phyloP scores from a whole-genome alignment of 345 rosid genomes.

The Kernera saxatilis region DNA sequence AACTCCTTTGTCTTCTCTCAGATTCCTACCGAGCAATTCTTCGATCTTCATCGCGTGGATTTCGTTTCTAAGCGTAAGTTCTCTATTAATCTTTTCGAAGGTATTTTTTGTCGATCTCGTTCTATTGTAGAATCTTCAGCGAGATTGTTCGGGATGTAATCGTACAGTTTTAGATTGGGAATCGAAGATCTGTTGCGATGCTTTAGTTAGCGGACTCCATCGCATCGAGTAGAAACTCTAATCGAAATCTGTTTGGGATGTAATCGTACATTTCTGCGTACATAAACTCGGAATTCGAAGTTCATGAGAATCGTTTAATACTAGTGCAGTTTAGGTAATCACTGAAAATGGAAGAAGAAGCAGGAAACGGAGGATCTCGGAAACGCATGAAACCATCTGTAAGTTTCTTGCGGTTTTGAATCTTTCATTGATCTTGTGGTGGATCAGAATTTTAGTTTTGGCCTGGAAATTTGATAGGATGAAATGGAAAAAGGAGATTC shows the following conservation, averaged over 20 bases:
- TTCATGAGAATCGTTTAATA: not conserved
- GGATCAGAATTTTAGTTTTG: not conserved
- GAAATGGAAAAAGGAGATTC: slow-evolving; percentile 43
- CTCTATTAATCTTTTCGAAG: not conserved
- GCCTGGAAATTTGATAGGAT: slow-evolving; percentile 28
- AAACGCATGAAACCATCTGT: slow-evolving; percentile 70
- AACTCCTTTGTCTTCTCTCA: not conserved
- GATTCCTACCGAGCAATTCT: not conserved
- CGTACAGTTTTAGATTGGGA: not conserved
- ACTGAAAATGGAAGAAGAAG: slow-evolving; percentile 41
- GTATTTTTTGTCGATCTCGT: not conserved
- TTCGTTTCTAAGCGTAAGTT: slow-evolving; percentile 8
- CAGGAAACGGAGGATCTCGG: slow-evolving; percentile 32
- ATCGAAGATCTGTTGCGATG: slow-evolving; percentile 5
- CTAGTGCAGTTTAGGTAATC: slow-evolving; percentile 1
- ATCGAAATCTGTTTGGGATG: not conserved
- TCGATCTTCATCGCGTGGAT: slow-evolving; percentile 6
- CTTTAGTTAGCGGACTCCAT: not conserved
- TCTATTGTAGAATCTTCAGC: not conserved
- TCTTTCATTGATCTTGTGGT: slow-evolving; percentile 10
- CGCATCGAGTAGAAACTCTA: not conserved
- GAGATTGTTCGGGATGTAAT: not conserved
- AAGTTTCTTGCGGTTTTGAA: slow-evolving; percentile 6
- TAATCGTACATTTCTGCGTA: not conserved
- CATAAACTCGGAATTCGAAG: not conserved